These are phyloP conservation scores for Diaporthe australafricana DNA, from an alignment of 2,329 filamentous ascomycete genomes.

Conservation along the genomic window DNA sequence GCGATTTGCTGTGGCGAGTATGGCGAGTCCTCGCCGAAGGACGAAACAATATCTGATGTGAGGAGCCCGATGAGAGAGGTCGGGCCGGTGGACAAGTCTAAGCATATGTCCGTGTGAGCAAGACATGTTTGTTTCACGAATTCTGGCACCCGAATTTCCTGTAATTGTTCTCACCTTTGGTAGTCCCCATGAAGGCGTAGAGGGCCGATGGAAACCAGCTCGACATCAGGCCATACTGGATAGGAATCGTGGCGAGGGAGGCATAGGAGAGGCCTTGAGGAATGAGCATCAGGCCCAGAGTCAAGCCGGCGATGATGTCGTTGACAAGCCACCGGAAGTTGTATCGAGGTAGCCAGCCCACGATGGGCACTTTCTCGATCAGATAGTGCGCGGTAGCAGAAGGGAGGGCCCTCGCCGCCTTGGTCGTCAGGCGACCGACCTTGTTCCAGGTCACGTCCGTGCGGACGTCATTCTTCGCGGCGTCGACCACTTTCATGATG, in stretches of 20 bases:
- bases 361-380: conserved; percentile 69
- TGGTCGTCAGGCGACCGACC: conserved; percentile 45
- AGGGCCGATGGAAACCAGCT: conserved; percentile 69
- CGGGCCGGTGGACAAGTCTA: conserved; percentile 71
- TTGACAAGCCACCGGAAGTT: conserved; percentile 70
- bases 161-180: conserved; percentile 67
- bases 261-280: conserved; percentile 73
- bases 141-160: too few species aligned
- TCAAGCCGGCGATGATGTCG: conserved; percentile 71
- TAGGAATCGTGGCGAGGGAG: conserved; percentile 70
- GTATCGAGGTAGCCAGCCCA: conserved; percentile 73
- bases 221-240: conserved; percentile 70
- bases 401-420: conserved; percentile 56
- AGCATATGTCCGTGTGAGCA: neutral
- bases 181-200: conserved; percentile 71
- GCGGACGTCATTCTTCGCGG: conserved; percentile 47
- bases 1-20: conserved; percentile 68
- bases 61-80: conserved; percentile 74
- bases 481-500: conserved; percentile 42
- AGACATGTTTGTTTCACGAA: neutral
- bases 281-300: conserved; percentile 70
- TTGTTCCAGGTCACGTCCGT: conserved; percentile 53
- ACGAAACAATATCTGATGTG: conserved; percentile 69
- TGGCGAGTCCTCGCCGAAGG: conserved; percentile 56
- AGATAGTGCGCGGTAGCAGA: conserved; percentile 66